Base-by-base conservation (phyloP, 2,329 filamentous ascomycete genomes). In the Scytalidium sp. region DNA sequence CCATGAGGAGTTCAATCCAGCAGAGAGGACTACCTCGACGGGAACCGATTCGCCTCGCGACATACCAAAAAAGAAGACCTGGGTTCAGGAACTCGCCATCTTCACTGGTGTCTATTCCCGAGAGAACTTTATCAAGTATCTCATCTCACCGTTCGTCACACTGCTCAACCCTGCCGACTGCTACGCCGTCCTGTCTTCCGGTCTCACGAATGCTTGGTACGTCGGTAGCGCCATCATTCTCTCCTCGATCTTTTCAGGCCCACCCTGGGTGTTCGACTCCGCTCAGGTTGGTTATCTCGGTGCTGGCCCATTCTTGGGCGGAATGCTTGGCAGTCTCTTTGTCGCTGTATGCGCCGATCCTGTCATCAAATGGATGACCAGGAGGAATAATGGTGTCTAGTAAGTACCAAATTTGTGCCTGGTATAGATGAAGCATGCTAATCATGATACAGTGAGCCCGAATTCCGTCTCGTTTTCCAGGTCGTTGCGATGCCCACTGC, bases 161-260 rank as follows among this genome's bases (percentile, higher is more conserved):
- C 72, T 76, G 54, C 67, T 70, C 58, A 43, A 78, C 46, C 66
- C 76, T 0, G 74, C 71, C 9, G 73, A 76, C 9, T 65, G 76
- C 19, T 79, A 75, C 73, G 71, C 70, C n/a, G 74, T 78, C 43
- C 56, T 78, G 19, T 60, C 76, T 6, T 70, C 69, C 4, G 72
- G 70, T 50, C 66, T 67, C 41, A 62, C 72, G 3, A 70, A 66
- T 2, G 68, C 68, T 29, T 70, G 72, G 46, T 72, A 69, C 56
- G 71, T 74, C 19, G 69, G 68, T 1, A 68, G 66, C 57, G 68
- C 68, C 3, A 69, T 68, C 53, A 67, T 67, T 47, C 64, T 71
- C 51, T 66, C 70, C n/a, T 68, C 70, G 25, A 76, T 78, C 56
- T 78, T 78, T 60, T 70, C 70, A 39, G 67, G 60, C 1, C 69